A percentile compares a stretch with the other conserved stretches of the same genome.
These are phyloP conservation scores for Catharanthus roseus DNA, from an alignment of 257 asterid genomes.

Conservation along the genomic window DNA sequence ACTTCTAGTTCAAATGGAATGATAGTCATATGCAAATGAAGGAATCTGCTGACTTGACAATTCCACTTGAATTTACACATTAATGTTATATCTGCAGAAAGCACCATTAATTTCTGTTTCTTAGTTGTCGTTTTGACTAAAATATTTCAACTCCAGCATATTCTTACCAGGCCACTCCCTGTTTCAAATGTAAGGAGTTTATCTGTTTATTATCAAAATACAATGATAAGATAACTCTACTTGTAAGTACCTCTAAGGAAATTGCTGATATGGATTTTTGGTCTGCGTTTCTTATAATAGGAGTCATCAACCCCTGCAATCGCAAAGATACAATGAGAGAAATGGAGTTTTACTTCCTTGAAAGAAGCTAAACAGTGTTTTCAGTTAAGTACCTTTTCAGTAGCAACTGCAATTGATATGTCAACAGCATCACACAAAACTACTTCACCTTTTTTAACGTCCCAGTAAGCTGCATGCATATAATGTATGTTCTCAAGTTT, in stretches of 20 bases:
- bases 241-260: slow-evolving; percentile 67
- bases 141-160: not conserved
- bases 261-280: slow-evolving; percentile 92
- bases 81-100: not conserved
- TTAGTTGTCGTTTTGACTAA: not conserved
- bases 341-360: slow-evolving; percentile 3
- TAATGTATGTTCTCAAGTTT: not conserved
- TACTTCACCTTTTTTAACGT: slow-evolving; percentile 60
- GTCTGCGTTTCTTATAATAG: slow-evolving; percentile 88
- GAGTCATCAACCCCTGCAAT: slow-evolving; percentile 95
- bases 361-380: slow-evolving; percentile 14
- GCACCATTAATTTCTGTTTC: not conserved
- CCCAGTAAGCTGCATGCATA: slow-evolving; percentile 77
- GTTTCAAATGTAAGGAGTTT: slow-evolving; percentile 2
- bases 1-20: not conserved
- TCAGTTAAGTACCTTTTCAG: slow-evolving; percentile 70
- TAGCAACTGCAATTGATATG: slow-evolving; percentile 97
- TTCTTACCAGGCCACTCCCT: not conserved
- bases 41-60: not conserved
- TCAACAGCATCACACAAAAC: slow-evolving; percentile 78
- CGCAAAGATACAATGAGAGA: slow-evolving; percentile 15
- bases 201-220: not conserved
- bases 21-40: not conserved
- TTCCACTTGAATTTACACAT: slow-evolving; percentile 3
- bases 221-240: slow-evolving; percentile 11